A percentile compares a stretch with the other conserved stretches of the same genome.
phyloP scores from a whole-genome alignment of 2,329 filamentous ascomycete species.

The Amphichorda felina region DNA sequence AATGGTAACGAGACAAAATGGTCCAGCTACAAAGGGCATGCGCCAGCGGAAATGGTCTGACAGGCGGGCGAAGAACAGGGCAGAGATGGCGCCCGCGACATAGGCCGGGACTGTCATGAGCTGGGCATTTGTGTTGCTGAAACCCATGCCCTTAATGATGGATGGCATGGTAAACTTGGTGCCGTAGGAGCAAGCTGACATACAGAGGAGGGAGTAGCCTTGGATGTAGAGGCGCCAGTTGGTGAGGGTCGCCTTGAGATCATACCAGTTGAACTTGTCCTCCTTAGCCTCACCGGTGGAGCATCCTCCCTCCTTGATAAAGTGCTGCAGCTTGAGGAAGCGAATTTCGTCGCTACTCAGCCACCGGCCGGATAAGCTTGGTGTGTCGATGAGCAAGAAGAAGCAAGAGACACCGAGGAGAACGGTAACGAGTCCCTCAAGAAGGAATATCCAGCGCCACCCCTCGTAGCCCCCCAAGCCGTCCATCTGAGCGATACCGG shows the following conservation, averaged over 20 bases:
- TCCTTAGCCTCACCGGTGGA: constrained; percentile 41
- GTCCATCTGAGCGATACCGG: constrained; percentile 58
- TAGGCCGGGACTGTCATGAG: constrained; percentile 51
- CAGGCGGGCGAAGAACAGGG: constrained; percentile 38
- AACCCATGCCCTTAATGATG: constrained; percentile 49
- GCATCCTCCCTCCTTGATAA: constrained; percentile 24
- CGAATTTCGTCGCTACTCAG: constrained; percentile 61
- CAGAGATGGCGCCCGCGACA: constrained; percentile 50
- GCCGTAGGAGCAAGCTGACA: constrained; percentile 41
- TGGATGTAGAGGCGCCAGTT: constrained; percentile 69
- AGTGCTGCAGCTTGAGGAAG: constrained; percentile 54
- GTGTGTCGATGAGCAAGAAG: constrained; percentile 70
- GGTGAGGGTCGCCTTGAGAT: constrained; percentile 58
- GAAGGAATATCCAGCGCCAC: constrained; percentile 57
- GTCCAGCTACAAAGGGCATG: constrained; percentile 41
- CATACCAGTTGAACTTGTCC: constrained; percentile 64
- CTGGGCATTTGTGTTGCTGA: constrained; percentile 45
- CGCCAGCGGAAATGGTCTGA: constrained; percentile 42
- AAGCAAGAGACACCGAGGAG: constrained; percentile 54
- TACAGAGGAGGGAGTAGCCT: constrained; percentile 52
- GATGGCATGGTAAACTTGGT: constrained; percentile 50
- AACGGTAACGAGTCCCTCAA: constrained; percentile 59
- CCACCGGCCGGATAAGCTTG: constrained; percentile 23
- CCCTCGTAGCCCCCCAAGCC: constrained; percentile 47
- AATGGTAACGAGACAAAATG: constrained; percentile 44